These are phyloP conservation scores for Allomyces arbusculus DNA, from an alignment of 192 early-diverging fungal species.

Conservation along the genomic window DNA sequence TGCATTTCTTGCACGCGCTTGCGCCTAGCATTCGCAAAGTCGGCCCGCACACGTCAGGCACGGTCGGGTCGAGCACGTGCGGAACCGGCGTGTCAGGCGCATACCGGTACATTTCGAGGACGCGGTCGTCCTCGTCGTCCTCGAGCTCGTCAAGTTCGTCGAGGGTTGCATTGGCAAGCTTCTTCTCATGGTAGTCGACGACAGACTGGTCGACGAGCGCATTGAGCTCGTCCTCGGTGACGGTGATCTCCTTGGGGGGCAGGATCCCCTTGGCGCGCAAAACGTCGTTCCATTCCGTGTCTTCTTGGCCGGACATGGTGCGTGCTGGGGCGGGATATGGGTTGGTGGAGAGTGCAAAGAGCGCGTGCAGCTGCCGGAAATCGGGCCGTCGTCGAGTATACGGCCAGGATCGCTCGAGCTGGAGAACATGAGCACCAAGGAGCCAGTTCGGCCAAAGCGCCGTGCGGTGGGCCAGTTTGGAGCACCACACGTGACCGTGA, in stretches of 20 bases:
- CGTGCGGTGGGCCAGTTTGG: too few relatives aligned
- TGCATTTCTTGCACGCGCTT: conserved; percentile 55
- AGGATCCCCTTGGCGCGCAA: conserved; percentile 79
- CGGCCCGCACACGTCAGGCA: too few relatives aligned
- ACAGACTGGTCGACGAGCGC: conserved; percentile 55
- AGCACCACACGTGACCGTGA: too few relatives aligned
- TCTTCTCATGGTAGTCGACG: conserved; percentile 27
- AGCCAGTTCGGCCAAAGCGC: too few relatives aligned
- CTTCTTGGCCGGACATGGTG: background rate
- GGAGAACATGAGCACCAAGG: too few relatives aligned
- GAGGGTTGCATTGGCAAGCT: conserved; percentile 41
- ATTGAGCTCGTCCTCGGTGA: conserved; percentile 50
- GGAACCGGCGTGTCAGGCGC: background rate
- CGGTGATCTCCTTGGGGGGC: conserved; percentile 44
- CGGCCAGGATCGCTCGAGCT: too few relatives aligned
- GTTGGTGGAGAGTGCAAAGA: too few relatives aligned
- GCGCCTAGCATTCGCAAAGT: too few relatives aligned
- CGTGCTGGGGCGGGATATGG: too few relatives aligned
- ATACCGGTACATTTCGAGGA: conserved; percentile 55
- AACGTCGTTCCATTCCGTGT: conserved; percentile 62
- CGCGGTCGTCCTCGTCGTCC: conserved; percentile 74
- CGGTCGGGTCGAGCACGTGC: too few relatives aligned
- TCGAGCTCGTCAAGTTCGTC: conserved; percentile 83
- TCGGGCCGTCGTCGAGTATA: too few relatives aligned
- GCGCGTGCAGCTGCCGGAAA: too few relatives aligned